Percentiles rank a stretch among this genome's conserved stretches.
These are phyloP conservation scores for Citrus glauca DNA, from an alignment of 345 rosid genomes.

Conservation along the genomic window DNA sequence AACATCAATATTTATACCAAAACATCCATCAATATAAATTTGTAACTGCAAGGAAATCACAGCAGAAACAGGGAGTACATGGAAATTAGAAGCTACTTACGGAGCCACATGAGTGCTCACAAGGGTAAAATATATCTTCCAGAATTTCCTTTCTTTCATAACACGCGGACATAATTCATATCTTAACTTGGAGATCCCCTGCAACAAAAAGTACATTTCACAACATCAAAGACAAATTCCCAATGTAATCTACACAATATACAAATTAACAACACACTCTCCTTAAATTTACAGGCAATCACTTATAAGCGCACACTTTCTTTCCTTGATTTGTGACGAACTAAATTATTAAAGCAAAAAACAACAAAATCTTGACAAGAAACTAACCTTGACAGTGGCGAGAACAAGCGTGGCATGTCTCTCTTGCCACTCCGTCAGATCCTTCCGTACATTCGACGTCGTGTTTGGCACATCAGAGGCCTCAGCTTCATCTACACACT, in stretches of 20 bases:
- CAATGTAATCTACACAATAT: background rate
- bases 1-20: background rate
- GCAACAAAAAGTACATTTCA: slow-evolving; percentile 16
- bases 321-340: background rate
- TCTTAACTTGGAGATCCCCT: slow-evolving; percentile 80
- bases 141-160: slow-evolving; percentile 90
- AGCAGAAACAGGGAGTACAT: background rate
- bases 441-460: slow-evolving; percentile 73
- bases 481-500: slow-evolving; percentile 44
- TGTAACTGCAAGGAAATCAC: background rate
- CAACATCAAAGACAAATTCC: slow-evolving; percentile 3
- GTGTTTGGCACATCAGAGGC: slow-evolving; percentile 35
- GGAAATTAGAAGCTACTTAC: slow-evolving; percentile 40
- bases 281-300: background rate
- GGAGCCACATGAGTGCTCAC: slow-evolving; percentile 87
- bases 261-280: background rate
- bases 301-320: background rate
- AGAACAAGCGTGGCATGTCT: slow-evolving; percentile 94
- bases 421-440: slow-evolving; percentile 96
- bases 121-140: slow-evolving; percentile 91
- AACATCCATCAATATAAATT: background rate
- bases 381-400: slow-evolving; percentile 70
- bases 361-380: background rate
- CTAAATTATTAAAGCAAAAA: background rate
- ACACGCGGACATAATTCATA: slow-evolving; percentile 87